These are phyloP conservation scores for Phoenix roebelenii DNA, from an alignment of 176 grass and related monocot species.

Conservation along the genomic window DNA sequence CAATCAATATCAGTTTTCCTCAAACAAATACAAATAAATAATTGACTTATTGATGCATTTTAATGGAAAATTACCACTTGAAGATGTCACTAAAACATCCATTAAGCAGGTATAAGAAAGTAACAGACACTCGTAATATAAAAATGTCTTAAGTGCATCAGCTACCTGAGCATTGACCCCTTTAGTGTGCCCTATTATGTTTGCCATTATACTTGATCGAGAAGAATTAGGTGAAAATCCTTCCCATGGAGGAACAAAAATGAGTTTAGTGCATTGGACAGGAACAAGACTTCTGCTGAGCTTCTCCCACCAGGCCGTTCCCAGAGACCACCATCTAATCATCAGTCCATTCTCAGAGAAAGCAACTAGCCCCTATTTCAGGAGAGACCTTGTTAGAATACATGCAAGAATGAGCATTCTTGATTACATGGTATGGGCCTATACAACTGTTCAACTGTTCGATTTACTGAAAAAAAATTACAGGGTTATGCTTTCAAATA, in stretches of 20 bases:
- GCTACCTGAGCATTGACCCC: slow-evolving; percentile 45
- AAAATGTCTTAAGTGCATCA: no score
- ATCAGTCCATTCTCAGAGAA: slow-evolving; percentile 98
- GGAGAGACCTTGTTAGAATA: slow-evolving; percentile 8
- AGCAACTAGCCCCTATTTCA: slow-evolving; percentile 66
- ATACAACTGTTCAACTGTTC: no score
- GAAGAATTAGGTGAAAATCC: slow-evolving; percentile 86
- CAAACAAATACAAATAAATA: not conserved
- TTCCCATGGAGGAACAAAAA: slow-evolving; percentile 96
- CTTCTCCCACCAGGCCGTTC: slow-evolving; percentile 94
- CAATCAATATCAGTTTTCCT: no score
- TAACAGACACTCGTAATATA: slow-evolving; percentile 5
- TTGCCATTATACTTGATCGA: slow-evolving; percentile 82
- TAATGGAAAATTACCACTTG: not conserved
- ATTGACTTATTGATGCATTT: not conserved
- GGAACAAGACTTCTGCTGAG: slow-evolving; percentile 80
- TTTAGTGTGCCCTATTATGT: slow-evolving; percentile 54
- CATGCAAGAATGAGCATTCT: not conserved
- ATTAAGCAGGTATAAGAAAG: slow-evolving; percentile 1
- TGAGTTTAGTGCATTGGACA: slow-evolving; percentile 94
- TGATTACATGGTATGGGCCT: no score
- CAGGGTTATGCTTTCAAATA: no score
- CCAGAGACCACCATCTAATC: slow-evolving; percentile 99
- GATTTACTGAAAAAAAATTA: no score
- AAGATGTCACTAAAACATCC: slow-evolving; percentile 11